Percentiles rank a stretch among this genome's conserved stretches.
These are phyloP conservation scores for Leishmania tarentolae DNA, from an alignment of 208 protist genomes.

Conservation along the genomic window DNA sequence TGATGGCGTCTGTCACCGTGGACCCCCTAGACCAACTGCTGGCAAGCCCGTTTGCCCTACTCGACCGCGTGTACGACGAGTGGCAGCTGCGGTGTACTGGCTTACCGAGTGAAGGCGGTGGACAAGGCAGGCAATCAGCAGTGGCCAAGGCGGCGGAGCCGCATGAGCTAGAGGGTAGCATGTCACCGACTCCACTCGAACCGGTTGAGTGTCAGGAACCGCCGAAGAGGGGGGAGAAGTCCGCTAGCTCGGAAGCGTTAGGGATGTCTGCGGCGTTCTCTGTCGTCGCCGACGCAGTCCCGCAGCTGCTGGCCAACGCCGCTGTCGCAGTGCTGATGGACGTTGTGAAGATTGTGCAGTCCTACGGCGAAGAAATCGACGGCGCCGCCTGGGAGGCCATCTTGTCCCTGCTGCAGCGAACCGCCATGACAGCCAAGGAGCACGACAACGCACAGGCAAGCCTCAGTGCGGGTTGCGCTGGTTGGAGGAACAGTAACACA, in stretches of 20 bases:
- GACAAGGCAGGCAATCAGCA: neutral
- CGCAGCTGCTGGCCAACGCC: conserved; percentile 17
- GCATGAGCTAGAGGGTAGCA: neutral
- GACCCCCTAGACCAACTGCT: conserved; percentile 30
- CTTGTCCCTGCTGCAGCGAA: conserved; percentile 47
- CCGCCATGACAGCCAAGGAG: conserved; percentile 16
- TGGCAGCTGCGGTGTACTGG: conserved; percentile 5
- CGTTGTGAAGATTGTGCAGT: conserved; percentile 58
- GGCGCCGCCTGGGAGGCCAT: conserved; percentile 54
- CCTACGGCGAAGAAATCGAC: conserved; percentile 58
- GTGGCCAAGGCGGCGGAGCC: neutral
- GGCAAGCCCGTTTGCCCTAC: conserved; percentile 33
- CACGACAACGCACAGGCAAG: neutral
- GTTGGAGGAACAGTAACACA: neutral
- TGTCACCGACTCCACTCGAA: neutral
- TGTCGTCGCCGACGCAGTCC: conserved; percentile 12
- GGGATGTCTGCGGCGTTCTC: conserved; percentile 1
- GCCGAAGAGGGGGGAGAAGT: neutral
- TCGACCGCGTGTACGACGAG: conserved; percentile 32
- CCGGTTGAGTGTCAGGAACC: neutral
- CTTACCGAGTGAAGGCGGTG: neutral
- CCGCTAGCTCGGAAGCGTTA: neutral
- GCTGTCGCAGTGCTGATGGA: conserved; percentile 31
- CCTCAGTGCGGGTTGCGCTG: neutral
- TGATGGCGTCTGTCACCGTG: neutral